Conservation (phyloP, 805 yeast species). For the Danielia oregonensis region DNA sequence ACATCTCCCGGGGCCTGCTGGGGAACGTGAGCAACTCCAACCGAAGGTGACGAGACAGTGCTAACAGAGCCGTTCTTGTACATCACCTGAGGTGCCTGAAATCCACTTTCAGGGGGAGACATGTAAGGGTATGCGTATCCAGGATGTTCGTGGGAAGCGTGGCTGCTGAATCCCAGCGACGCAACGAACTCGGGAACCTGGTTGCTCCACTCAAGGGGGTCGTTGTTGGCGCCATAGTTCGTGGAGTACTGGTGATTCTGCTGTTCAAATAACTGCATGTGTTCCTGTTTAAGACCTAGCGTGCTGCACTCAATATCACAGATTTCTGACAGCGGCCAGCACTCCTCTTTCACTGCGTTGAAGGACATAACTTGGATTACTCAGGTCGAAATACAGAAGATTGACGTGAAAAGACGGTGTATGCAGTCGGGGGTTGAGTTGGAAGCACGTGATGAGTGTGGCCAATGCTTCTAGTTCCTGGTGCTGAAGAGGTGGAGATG, state of each 20-base stretch:
- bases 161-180: neutral
- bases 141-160: too few species aligned
- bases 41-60: slow-evolving; percentile 2
- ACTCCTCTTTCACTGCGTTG: neutral
- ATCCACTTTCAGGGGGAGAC: neutral
- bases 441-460: too few species aligned
- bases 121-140: neutral
- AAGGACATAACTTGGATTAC: too few species aligned
- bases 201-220: too few species aligned
- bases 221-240: too few species aligned
- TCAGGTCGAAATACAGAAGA: too few species aligned
- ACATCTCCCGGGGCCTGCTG: neutral
- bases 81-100: neutral
- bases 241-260: too few species aligned
- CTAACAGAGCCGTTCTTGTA: slow-evolving; percentile 1
- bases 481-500: too few species aligned
- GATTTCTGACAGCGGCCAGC: slow-evolving; percentile 3
- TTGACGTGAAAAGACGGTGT: too few species aligned
- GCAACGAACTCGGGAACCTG: neutral
- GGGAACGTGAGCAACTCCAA: neutral
- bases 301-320: slow-evolving; percentile 6
- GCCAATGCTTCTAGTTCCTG: too few species aligned
- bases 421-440: too few species aligned
- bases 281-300: neutral
- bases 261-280: slow-evolving; percentile 1